Base-by-base conservation (phyloP, 2,329 filamentous ascomycete species). In the Macrophomina phaseolina region DNA sequence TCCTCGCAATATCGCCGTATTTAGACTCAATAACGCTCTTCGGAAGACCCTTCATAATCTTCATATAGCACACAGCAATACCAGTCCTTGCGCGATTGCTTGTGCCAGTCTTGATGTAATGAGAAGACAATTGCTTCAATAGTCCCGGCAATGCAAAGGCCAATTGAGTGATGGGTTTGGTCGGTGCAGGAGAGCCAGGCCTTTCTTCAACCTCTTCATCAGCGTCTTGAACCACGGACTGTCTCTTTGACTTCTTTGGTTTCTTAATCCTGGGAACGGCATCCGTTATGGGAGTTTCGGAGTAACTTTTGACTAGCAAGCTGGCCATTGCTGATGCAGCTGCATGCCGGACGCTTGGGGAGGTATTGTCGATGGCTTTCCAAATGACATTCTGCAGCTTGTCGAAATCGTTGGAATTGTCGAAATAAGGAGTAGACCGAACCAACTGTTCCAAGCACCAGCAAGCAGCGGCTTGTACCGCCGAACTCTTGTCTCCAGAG, bases 351-450 rank as follows among this genome's bases (percentile, higher is more conserved):
- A 97, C 92, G 34, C 89, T 85, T 0, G 89, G 81, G 58, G 90
- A 91, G 1, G 88, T 79, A 42, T 90, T 94, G 72, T 99, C 95
- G 68, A 96, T 90, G 0, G 90, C 87, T 78, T 97, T 98, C 86
- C 93, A 95, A 16, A 96, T 82, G 5, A 90, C 88, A 40, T 86
- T 87, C 78, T 94, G 93, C 23, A 98, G 80, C 76, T 91, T 93
- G 71, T 99, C 95, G 74, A 97, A 97, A 75, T 99, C 95, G 76
- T 86, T 90, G 14, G 90, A 88, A 74, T 96, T 97, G 74, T 93
- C 90, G 75, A 98, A 98, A 76, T 92, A 96, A 0, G 86, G 79
- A 0, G 94, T 97, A 68, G 86, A 82, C 66, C 86, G 89, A 28
- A 91, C 81, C 58, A 98, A 81, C 65, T 89, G 84, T 74, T 91